Evolutionary conservation across 192 early-diverging fungal genomes (phyloP).

Genomic region (Entomortierella chlamydospora): DNA sequence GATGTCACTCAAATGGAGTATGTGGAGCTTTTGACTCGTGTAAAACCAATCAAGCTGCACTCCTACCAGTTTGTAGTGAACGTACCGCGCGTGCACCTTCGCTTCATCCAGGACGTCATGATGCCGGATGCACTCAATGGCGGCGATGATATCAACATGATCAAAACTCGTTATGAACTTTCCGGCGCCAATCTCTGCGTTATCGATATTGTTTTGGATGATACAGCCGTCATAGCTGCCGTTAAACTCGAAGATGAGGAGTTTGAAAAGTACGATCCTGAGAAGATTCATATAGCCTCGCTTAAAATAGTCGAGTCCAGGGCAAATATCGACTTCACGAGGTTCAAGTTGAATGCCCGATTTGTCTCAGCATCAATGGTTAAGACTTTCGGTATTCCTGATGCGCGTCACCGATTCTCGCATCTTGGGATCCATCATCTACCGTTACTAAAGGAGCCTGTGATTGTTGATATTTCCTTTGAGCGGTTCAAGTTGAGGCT

Average conservation of each 20-base stretch:
- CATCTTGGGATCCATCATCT: slow-evolving; percentile 52
- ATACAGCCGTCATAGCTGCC: slow-evolving; percentile 60
- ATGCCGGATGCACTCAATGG: slow-evolving; percentile 67
- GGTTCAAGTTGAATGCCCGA: slow-evolving; percentile 65
- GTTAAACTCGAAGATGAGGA: slow-evolving; percentile 63
- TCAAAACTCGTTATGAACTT: slow-evolving; percentile 67
- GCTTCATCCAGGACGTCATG: slow-evolving; percentile 80
- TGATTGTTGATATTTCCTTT: slow-evolving; percentile 61
- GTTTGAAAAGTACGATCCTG: slow-evolving; percentile 60
- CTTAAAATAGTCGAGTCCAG: slow-evolving; percentile 65
- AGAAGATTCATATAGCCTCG: slow-evolving; percentile 58
- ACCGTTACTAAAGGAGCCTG: slow-evolving; percentile 54
- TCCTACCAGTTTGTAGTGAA: slow-evolving; percentile 65
- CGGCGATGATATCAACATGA: slow-evolving; percentile 60
- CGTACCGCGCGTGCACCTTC: slow-evolving; percentile 67
- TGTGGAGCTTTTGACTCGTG: slow-evolving; percentile 65
- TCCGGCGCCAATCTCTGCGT: slow-evolving; percentile 71
- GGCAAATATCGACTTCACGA: slow-evolving; percentile 64
- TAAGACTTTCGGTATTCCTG: slow-evolving; percentile 74
- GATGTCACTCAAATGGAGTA: slow-evolving; percentile 75
- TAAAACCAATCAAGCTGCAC: slow-evolving; percentile 60
- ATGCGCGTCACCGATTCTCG: slow-evolving; percentile 55
- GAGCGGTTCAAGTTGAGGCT: slow-evolving; percentile 60
- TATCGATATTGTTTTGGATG: slow-evolving; percentile 69
- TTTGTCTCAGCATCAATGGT: slow-evolving; percentile 62